These are phyloP conservation scores for Pilasporangium apinafurcum DNA, from an alignment of 352 stramenopile species.

Conservation along the genomic window DNA sequence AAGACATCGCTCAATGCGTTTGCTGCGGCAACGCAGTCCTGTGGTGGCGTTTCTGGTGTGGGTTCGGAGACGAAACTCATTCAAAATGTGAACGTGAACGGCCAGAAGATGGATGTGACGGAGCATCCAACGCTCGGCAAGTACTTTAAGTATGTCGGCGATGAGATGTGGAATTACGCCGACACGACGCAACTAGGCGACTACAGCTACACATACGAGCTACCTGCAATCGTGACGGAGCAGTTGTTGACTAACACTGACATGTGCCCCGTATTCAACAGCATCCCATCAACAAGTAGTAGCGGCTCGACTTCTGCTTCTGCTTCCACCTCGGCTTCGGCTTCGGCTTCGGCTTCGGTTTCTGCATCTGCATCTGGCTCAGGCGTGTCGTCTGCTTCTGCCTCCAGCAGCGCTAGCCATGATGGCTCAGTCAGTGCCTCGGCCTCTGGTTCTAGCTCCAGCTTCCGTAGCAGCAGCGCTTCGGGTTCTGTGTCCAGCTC, in stretches of 20 bases:
- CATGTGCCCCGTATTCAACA: conserved; percentile 49
- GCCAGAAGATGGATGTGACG: conserved; percentile 35
- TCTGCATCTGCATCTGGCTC: conserved; percentile 1
- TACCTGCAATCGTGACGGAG: conserved; percentile 47
- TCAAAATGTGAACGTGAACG: conserved; percentile 32
- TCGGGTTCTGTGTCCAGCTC: too few relatives aligned
- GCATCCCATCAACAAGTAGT: too few relatives aligned
- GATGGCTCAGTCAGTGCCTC: conserved; percentile 2
- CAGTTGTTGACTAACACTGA: conserved; percentile 63
- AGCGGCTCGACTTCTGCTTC: background rate
- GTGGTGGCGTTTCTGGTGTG: conserved; percentile 33
- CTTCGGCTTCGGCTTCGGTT: conserved; percentile 3
- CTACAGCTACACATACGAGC: conserved; percentile 69
- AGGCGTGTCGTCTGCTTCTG: background rate
- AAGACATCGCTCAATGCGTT: conserved; percentile 38
- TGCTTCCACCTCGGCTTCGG: background rate
- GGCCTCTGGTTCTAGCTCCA: too few relatives aligned
- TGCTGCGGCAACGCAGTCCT: conserved; percentile 30
- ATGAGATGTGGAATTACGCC: conserved; percentile 52
- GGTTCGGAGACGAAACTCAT: conserved; percentile 25
- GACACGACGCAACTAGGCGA: conserved; percentile 58
- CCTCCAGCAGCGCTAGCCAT: background rate
- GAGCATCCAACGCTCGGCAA: conserved; percentile 55
- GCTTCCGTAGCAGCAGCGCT: too few relatives aligned
- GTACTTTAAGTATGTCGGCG: conserved; percentile 53